Conservation (phyloP, 2,329 filamentous ascomycete species). For the Ceratocystis cubensis region DNA sequence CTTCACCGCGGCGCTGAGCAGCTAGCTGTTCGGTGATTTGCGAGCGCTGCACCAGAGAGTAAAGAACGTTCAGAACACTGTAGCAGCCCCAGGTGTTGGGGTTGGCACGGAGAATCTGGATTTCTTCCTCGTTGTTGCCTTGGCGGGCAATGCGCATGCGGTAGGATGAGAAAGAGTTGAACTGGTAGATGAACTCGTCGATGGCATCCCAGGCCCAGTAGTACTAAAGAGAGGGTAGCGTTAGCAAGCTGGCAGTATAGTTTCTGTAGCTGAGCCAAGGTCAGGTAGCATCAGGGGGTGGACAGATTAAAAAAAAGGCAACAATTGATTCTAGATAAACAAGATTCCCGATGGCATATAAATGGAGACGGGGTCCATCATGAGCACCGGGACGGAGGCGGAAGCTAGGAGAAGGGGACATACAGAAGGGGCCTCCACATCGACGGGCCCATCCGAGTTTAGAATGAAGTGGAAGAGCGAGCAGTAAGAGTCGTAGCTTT, state of each 20-base stretch:
- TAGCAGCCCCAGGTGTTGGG: slow-evolving; percentile 99
- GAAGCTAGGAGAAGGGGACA: slow-evolving; percentile 31
- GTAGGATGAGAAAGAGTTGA: slow-evolving; percentile 98
- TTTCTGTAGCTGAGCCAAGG: too few species aligned
- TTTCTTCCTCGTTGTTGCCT: slow-evolving; percentile 80
- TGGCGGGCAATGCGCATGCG: slow-evolving; percentile 78
- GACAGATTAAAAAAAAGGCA: not conserved
- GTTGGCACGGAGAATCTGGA: slow-evolving; percentile 82
- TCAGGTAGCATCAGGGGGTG: not conserved
- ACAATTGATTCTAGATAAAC: too few species aligned
- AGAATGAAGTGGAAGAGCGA: slow-evolving; percentile 98
- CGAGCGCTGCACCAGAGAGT: slow-evolving; percentile 95
- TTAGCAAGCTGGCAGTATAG: slow-evolving; percentile 9
- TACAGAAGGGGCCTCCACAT: slow-evolving; percentile 92
- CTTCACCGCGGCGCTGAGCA: slow-evolving; percentile 88
- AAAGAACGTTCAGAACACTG: slow-evolving; percentile 96
- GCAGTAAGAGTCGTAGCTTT: slow-evolving; percentile 99
- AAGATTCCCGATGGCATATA: too few species aligned
- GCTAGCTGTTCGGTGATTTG: slow-evolving; percentile 96
- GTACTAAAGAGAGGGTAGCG: slow-evolving; percentile 46
- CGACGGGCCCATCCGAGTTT: slow-evolving; percentile 97
- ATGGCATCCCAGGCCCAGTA: slow-evolving; percentile 99
- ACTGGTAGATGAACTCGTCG: slow-evolving; percentile 99
- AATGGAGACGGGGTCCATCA: too few species aligned
- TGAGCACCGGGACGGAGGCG: not conserved